Evolutionary conservation across 495 filamentous ascomycete genomes (phyloP).

Genomic region (Neurospora sp.): DNA sequence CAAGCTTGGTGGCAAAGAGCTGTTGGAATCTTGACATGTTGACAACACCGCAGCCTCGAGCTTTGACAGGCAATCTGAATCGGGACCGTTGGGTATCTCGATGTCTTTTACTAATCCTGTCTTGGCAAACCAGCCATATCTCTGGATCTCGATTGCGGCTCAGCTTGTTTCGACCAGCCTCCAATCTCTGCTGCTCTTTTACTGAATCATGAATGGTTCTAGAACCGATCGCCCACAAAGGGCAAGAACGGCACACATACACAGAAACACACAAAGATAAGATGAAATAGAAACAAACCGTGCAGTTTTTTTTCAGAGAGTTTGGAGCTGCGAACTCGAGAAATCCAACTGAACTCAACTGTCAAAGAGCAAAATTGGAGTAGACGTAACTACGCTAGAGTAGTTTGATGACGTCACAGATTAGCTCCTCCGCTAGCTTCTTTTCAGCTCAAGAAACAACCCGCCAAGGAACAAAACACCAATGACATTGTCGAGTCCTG

Average conservation of each 20-base stretch:
- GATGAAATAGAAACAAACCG: neutral
- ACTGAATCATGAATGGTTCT: neutral
- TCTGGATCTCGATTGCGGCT: neutral
- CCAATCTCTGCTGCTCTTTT: neutral
- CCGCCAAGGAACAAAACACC: neutral
- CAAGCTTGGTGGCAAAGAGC: neutral
- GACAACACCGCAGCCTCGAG: neutral
- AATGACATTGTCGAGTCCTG: neutral
- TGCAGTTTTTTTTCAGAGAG: neutral
- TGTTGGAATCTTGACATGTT: neutral
- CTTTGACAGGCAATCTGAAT: neutral
- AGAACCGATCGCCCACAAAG: neutral
- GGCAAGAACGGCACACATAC: neutral
- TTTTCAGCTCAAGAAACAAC: neutral
- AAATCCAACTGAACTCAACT: neutral
- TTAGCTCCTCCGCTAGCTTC: neutral
- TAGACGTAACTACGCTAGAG: neutral
- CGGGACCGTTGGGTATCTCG: neutral
- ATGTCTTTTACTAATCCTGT: too few relatives aligned
- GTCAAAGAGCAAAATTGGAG: neutral
- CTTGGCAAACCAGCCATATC: neutral
- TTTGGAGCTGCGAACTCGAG: neutral
- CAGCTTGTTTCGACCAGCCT: neutral
- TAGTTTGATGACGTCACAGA: neutral
- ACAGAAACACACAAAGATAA: neutral